A percentile compares a stretch with the other conserved stretches of the same genome.
Conservation (phyloP, 352 stramenopile genomes). For the Phytophthora hybrid region DNA sequence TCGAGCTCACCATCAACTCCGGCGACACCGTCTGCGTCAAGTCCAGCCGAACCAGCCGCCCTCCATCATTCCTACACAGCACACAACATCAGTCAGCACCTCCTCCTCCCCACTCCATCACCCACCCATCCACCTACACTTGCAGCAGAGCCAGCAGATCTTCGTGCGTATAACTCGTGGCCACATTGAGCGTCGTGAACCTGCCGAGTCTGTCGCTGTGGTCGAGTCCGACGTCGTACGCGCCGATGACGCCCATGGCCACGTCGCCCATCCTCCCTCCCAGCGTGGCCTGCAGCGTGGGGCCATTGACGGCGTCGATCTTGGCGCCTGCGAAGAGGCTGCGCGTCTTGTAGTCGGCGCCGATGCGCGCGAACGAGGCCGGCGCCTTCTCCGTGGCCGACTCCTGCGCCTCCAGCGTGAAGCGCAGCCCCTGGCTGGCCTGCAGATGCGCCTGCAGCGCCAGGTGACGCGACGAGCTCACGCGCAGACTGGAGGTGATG, state of each 20-base stretch:
- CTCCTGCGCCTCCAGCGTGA: constrained; percentile 81
- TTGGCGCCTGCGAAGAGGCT: constrained; percentile 65
- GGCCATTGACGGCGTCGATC: constrained; percentile 84
- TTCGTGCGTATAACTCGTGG: constrained; percentile 68
- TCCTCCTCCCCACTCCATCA: not conserved
- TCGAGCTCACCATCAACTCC: constrained; percentile 68
- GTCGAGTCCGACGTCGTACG: constrained; percentile 83
- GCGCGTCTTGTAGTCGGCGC: constrained; percentile 65
- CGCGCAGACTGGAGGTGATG: constrained; percentile 63
- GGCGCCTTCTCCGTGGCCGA: constrained; percentile 73
- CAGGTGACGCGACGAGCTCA: constrained; percentile 78
- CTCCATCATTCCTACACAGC: constrained; percentile 67
- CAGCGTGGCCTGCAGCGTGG: constrained; percentile 69
- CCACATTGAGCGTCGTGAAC: constrained; percentile 70
- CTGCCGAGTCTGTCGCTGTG: constrained; percentile 75
- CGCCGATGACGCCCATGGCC: constrained; percentile 58
- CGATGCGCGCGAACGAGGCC: constrained; percentile 75
- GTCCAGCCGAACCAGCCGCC: constrained; percentile 63
- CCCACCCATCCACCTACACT: constrained; percentile 47
- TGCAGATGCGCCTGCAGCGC: constrained; percentile 74
- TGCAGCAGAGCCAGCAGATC: constrained; percentile 73
- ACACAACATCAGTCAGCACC: not conserved
- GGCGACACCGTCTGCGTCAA: constrained; percentile 67
- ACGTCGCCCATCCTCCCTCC: constrained; percentile 57
- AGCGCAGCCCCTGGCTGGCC: constrained; percentile 58